Evolutionary conservation across 352 stramenopile species (phyloP).

Genomic region (Pythium apleroticum): DNA sequence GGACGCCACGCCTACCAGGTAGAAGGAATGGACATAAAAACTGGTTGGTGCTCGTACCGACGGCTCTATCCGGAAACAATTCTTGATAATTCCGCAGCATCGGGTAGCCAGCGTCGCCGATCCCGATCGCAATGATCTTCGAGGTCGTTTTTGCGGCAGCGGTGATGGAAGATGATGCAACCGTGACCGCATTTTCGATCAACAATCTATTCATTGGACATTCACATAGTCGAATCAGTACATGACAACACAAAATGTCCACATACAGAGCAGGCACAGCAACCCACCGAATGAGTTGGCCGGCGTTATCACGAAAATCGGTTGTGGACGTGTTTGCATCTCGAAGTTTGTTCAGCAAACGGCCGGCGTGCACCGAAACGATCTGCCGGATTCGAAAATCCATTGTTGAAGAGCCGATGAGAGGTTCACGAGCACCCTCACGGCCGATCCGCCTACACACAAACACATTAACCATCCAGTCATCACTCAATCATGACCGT

Average conservation of each 20-base stretch:
- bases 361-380: background rate
- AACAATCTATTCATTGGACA: background rate
- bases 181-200: background rate
- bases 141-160: background rate
- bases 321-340: background rate
- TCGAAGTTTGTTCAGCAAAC: background rate
- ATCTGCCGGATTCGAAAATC: background rate
- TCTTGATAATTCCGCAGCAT: slow-evolving; percentile 10
- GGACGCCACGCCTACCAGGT: background rate
- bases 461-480: background rate
- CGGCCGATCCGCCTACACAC: background rate
- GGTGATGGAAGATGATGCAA: background rate
- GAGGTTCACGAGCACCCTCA: background rate
- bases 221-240: background rate
- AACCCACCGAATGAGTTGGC: slow-evolving; percentile 10
- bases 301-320: slow-evolving; percentile 1
- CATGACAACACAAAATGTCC: background rate
- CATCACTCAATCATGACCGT: background rate
- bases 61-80: slow-evolving; percentile 5
- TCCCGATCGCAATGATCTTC: background rate
- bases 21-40: too few relatives aligned
- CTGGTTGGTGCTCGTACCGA: slow-evolving; percentile 10
- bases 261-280: background rate
- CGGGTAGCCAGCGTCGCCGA: slow-evolving; percentile 9
- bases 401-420: background rate